Evolutionary conservation across 495 filamentous ascomycete species (phyloP), one percentile per base, ranked within the genome.

Genomic region (Aspergillus funiculosus): DNA sequence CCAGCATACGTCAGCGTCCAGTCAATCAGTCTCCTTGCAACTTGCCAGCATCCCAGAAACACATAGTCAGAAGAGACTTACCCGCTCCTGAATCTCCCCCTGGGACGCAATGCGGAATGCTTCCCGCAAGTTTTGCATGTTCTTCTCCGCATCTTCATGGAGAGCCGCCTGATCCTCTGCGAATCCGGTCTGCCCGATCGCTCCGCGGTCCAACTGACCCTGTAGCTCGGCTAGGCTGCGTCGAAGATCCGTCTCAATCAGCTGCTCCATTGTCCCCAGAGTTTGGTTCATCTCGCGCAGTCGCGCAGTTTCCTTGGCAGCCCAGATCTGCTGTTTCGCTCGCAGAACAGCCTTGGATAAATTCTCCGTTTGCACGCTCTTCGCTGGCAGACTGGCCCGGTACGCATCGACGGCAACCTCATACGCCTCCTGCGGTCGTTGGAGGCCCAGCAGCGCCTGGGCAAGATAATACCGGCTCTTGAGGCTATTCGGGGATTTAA

Each of bases 401-500:
- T 96, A 94, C 6, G 89, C 92, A 9, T 68, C 71, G 20, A 83
- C 68, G 3, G 89, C 87, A 25, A 80, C 78, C 4, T 75, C 59
- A 20, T 90, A 75, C 0, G 92, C 89, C 52, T 86, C 85, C 48
- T 85, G 77, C 17, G 83, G 84, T 52, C 85, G 79, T 46, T 80
- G 66, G 2, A 96, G 73, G 1, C 74, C 77, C 15, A 94, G 75
- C 50, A 94, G 82, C 4, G 89, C 87, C 60, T 92, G 84, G 3
- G 89, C 83, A 7, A 94, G 80, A 66, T 89, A 84, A 56, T 81
- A 90, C 66, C 79, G 78, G 9, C 85, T 89, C 68, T 98, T 98
- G 57, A 95, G 73, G 39, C 58, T 59, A 27, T 40, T 15, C 2
- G 61, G 69, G 53, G 79, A 81, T 50, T 71, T 67, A 3, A 49